Base-by-base conservation (phyloP, 345 rosid genomes). In the Salix dunnii region DNA sequence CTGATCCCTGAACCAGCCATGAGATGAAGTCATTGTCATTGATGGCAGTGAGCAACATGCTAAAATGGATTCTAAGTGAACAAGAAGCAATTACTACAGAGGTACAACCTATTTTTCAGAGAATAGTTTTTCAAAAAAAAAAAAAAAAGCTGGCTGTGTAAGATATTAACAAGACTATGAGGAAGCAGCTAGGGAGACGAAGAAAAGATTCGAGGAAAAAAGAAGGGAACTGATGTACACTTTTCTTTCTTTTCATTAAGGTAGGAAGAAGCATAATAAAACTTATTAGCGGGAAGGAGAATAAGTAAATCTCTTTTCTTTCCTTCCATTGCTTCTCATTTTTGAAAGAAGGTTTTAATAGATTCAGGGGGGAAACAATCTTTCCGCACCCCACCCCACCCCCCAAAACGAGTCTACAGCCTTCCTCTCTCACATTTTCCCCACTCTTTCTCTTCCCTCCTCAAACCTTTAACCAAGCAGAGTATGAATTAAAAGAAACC, bases 1-100 rank as follows among this genome's bases (percentile, higher is more conserved):
- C 81, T 8, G 85, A 73, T 74, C 89, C 85, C 84, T 84, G 83
- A 72, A 72, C 33, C 72, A 68, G 27, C 28, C 62, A 55, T n/a
- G 62, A 55, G 6, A 55, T n/a, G 0, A 23, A 55, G 6, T 21
- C 62, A 3, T 11, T n/a, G 62, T 1, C 28, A 55, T 21, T 55
- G 28, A n/a, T 55, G 62, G 23, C 28, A 51, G 58, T 6, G 20
- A 17, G 21, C 4, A 1, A 49, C 21, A 16, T 6, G 23, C 3
- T 51, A 18, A 51, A 20, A 18, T 23, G n/a, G 23, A 8, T 18
- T n/a, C 58, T 20, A 55, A 3, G 27, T 23, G 62, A 55, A 10
- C 62, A 55, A 3, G 14, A 55, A n/a, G 62, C 27, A 55, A n/a
- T 55, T 1, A 7, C 62, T 55, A n/a, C 28, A 55, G 62, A 21